Evolutionary conservation across 2,329 filamentous ascomycete genomes (phyloP), one percentile per base, ranked within the genome.

Genomic region (Fusarium nanum): DNA sequence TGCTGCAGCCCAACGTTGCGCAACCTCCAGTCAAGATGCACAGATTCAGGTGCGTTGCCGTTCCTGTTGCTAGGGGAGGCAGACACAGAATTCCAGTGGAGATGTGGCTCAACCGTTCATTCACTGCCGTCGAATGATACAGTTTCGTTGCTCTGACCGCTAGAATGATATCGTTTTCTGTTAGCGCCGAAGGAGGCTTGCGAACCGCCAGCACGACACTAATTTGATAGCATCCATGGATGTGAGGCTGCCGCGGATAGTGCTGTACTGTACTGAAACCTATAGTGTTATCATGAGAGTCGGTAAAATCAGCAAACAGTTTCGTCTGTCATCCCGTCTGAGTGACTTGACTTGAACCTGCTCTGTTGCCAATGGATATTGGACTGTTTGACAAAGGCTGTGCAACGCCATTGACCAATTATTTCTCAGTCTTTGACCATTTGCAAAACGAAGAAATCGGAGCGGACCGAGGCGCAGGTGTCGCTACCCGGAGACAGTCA

Each of bases 1-100:
- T 48, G 56, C 67, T 71, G 67, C 67, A 70, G 67, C 67, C 67
- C 67, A 70, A 70, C 67, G 67, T 70, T 71, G 68, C 67, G 67
- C 67, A 62, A 45, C 65, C 55, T 68, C 55, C 55, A 67, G 64
- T 64, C 44, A 66, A 60, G 55, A 66, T 66, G 48, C 55, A 66
- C 63, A 66, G 47, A 30, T 64, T 56, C 45, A 41, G 54, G 28
- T 56, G 45, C 45, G 32, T 47, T 56, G 23, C 54, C 14, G 44
- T 30, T 57, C 22, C 27, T 53, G 68, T 71, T 69, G 68, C 68
- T 71, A 53, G 64, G 68, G 64, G 64, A 60, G 59, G 44, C 44
- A 60, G 59, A 59, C 45, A 46, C 54, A 53, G 54, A 56, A 58
- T 71, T 69, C 67, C 64, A 71, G 68, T 60, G 55, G 52, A 42